Conservation (phyloP, 2,329 filamentous ascomycete genomes). For the Penicillium sp. region DNA sequence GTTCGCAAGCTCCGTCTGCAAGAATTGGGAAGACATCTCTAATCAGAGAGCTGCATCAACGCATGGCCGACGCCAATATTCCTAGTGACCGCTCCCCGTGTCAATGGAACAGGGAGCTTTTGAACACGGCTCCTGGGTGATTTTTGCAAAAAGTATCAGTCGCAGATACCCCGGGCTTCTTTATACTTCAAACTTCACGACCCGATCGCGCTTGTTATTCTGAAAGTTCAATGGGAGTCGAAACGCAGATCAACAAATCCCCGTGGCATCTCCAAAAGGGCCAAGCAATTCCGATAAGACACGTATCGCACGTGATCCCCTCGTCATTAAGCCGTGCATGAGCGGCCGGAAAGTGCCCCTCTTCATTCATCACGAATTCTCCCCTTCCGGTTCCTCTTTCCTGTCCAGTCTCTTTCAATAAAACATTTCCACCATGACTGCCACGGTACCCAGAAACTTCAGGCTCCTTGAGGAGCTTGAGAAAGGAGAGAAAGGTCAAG, state of each 20-base stretch:
- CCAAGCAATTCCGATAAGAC: slow-evolving; percentile 24
- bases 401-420: background rate
- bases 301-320: slow-evolving; percentile 24
- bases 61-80: slow-evolving; percentile 27
- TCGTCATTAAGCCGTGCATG: slow-evolving; percentile 1
- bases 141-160: background rate
- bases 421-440: slow-evolving; percentile 49
- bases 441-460: slow-evolving; percentile 93
- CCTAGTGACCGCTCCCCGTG: slow-evolving; percentile 7
- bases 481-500: slow-evolving; percentile 96
- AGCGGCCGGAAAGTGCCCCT: slow-evolving; percentile 20
- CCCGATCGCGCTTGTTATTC: background rate
- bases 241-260: slow-evolving; percentile 12
- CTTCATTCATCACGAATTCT: slow-evolving; percentile 9
- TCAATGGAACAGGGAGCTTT: slow-evolving; percentile 13
- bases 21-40: slow-evolving; percentile 86
- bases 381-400: background rate
- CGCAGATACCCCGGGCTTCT: background rate
- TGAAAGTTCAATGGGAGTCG: background rate
- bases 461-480: slow-evolving; percentile 95
- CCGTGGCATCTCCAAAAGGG: slow-evolving; percentile 25
- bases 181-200: background rate
- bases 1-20: slow-evolving; percentile 83
- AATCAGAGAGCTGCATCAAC: slow-evolving; percentile 26
- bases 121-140: background rate